phyloP scores from a whole-genome alignment of 108 stramenopile genomes.

The Pseudonitzschia delicatissima region DNA sequence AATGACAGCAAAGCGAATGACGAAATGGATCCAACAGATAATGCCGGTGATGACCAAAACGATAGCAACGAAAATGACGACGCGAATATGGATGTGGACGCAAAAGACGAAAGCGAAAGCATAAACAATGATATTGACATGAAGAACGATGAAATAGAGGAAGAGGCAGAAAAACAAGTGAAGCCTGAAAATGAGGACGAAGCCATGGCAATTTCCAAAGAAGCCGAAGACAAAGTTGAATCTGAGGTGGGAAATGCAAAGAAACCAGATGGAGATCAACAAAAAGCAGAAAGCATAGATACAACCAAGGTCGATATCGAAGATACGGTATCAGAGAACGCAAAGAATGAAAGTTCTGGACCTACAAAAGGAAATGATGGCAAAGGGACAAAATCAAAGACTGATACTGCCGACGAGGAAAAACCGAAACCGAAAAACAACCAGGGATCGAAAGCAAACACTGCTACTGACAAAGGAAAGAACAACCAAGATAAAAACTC shows the following conservation, averaged over 20 bases:
- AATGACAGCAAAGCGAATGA: slow-evolving; percentile 20
- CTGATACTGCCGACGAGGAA: neutral
- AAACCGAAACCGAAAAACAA: neutral
- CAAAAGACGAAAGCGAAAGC: neutral
- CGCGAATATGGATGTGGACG: slow-evolving; percentile 8
- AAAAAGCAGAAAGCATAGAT: neutral
- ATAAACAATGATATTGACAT: slow-evolving; percentile 2
- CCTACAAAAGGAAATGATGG: neutral
- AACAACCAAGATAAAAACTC: slow-evolving; percentile 1
- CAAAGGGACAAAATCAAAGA: neutral
- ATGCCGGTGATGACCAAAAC: slow-evolving; percentile 22
- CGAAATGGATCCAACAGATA: slow-evolving; percentile 5
- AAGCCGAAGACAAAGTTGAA: neutral
- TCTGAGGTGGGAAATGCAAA: slow-evolving; percentile 2
- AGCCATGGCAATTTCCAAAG: neutral
- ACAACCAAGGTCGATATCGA: slow-evolving; percentile 24
- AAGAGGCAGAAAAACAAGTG: neutral
- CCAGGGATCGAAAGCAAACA: neutral
- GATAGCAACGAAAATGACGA: slow-evolving; percentile 22
- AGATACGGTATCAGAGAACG: slow-evolving; percentile 21
- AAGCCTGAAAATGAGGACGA: neutral
- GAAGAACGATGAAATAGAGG: slow-evolving; percentile 7
- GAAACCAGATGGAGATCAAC: slow-evolving; percentile 18
- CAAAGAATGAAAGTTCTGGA: neutral
- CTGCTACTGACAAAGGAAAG: neutral